Percentiles rank a stretch among this genome's conserved stretches.
phyloP scores from a whole-genome alignment of 2,329 filamentous ascomycete genomes.

The Alternaria consortialis region DNA sequence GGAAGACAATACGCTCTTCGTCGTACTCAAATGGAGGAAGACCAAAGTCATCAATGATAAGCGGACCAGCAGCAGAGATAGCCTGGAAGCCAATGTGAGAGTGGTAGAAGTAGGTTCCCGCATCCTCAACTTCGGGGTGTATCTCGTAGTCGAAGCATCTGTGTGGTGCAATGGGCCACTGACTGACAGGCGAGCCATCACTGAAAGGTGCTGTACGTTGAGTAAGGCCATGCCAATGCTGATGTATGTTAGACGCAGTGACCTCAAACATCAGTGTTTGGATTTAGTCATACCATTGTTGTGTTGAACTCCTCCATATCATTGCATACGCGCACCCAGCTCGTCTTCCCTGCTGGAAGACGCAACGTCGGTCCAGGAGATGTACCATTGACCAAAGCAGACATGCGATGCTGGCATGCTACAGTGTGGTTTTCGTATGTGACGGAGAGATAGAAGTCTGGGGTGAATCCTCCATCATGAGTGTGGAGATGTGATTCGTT shows the following conservation, averaged over 20 bases:
- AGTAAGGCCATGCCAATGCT: constrained; percentile 75
- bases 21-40: constrained; percentile 67
- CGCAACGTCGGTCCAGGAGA: constrained; percentile 61
- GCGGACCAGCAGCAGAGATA: constrained; percentile 63
- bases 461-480: constrained; percentile 40
- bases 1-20: constrained; percentile 65
- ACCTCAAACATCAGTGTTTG: not conserved
- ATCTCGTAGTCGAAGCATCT: constrained; percentile 75
- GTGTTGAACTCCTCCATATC: constrained; percentile 62
- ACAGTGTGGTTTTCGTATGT: constrained; percentile 55
- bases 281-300: constrained; percentile 60
- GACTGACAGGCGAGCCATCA: constrained; percentile 69
- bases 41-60: constrained; percentile 65
- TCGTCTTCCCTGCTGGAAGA: constrained; percentile 57
- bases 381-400: constrained; percentile 63
- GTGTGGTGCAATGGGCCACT: constrained; percentile 71
- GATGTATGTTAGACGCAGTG: not conserved
- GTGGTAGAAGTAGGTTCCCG: constrained; percentile 74
- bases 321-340: constrained; percentile 69
- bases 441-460: constrained; percentile 60
- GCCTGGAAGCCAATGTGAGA: constrained; percentile 72
- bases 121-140: constrained; percentile 60
- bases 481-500: not conserved
- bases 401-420: constrained; percentile 59
- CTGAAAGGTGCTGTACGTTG: constrained; percentile 69